Evolutionary conservation across 164 flowering plant genomes (phyloP).

Genomic region (Dillenia turbinata): DNA sequence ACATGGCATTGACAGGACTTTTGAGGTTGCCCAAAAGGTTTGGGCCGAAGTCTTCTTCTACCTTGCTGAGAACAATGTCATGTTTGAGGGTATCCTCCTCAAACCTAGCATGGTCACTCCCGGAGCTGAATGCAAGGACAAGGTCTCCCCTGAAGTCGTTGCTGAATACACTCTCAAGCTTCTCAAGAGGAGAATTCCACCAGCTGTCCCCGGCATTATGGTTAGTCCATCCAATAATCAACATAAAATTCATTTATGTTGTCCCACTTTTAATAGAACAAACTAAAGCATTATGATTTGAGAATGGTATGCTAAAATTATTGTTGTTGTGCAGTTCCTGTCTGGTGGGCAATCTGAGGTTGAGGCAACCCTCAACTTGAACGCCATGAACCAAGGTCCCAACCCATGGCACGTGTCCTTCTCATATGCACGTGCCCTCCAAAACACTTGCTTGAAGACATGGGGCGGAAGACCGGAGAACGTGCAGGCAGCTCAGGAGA

Average conservation of each 20-base stretch:
- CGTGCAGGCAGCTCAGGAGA: conserved; percentile 72
- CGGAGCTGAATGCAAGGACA: conserved; percentile 88
- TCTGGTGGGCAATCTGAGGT: conserved; percentile 97
- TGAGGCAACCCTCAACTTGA: conserved; percentile 85
- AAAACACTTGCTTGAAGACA: conserved; percentile 87
- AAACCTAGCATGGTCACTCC: conserved; percentile 96
- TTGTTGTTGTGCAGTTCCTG: conserved; percentile 53
- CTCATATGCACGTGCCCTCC: conserved; percentile 90
- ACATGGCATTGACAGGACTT: conserved; percentile 77
- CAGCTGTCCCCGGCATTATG: conserved; percentile 93
- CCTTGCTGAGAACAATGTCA: conserved; percentile 80
- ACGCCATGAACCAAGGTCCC: conserved; percentile 87
- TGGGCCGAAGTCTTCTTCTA: conserved; percentile 93
- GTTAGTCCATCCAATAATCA: conserved; percentile 19
- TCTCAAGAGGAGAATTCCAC: conserved; percentile 68
- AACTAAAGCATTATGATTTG: conserved; percentile 1
- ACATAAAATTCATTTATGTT: neutral
- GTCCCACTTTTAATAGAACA: neutral
- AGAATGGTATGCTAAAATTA: neutral
- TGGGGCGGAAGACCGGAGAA: conserved; percentile 93
- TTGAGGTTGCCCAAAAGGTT: conserved; percentile 72
- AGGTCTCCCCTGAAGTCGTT: conserved; percentile 62
- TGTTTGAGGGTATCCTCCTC: conserved; percentile 80
- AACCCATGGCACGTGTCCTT: conserved; percentile 96
- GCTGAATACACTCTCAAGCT: conserved; percentile 80